A percentile compares a stretch with the other conserved stretches of the same genome.
Evolutionary conservation across 176 grass and related monocot genomes (phyloP).

Genomic region (Eleusine coracana): DNA sequence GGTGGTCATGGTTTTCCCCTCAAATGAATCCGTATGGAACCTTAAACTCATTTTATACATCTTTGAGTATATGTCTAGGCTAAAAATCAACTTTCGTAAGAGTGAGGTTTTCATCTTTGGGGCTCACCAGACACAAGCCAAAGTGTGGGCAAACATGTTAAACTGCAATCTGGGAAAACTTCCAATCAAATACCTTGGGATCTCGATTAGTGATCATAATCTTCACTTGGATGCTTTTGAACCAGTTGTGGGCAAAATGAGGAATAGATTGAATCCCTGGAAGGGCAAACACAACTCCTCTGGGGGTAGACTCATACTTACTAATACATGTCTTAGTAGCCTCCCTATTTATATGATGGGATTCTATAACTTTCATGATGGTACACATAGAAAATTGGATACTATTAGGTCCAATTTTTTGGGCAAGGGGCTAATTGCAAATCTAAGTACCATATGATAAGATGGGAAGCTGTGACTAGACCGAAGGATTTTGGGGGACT

Average conservation of each 20-base stretch:
- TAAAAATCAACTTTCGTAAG: not conserved
- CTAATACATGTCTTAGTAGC: not conserved
- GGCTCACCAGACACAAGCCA: not conserved
- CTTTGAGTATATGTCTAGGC: not conserved
- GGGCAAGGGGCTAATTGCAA: not conserved
- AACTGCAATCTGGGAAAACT: not conserved
- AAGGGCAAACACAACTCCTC: not conserved
- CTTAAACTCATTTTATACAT: not conserved
- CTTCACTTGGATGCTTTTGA: accelerated
- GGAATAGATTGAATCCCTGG: not conserved
- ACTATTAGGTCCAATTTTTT: not conserved
- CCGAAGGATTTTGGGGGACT: not conserved
- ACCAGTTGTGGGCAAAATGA: not conserved
- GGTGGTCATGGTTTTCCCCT: not conserved
- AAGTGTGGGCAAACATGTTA: not conserved
- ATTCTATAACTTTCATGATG: accelerated
- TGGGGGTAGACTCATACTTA: not conserved
- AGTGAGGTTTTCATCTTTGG: not conserved
- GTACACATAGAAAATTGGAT: not conserved
- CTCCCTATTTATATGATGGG: not conserved
- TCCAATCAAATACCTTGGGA: not conserved
- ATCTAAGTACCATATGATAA: not conserved
- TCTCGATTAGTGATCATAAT: not conserved
- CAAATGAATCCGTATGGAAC: not conserved
- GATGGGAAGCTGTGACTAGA: not conserved